Base-by-base conservation (phyloP, 1,139 yeast species). In the Candida sp. region DNA sequence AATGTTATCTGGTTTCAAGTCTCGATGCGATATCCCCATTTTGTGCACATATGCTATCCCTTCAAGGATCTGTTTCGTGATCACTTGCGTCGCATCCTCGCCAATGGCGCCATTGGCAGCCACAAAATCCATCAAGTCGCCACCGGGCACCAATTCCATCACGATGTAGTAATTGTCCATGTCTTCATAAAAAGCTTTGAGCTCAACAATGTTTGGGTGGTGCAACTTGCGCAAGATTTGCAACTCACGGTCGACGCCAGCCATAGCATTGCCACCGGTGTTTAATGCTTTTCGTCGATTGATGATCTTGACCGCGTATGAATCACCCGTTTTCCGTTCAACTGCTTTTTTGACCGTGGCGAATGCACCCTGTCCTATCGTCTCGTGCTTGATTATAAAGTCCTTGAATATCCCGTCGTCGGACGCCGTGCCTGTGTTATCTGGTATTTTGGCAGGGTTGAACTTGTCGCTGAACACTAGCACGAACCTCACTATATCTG, bases 61-160 rank as follows among this genome's bases (percentile, higher is more conserved):
- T 53, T 85, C 84, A 40, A 94, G 70, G 3, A 94, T 86, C 67
- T 94, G 99, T 57, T 83, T 83, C 1, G 96, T 81, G 22, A 94
- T 90, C 51, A 90, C 97, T 58, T 88, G 85, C 4, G 94, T 88
- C 2, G 96, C 96, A 48, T 85, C 92, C 67, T 93, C 99, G 22
- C 96, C 92, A 37, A 93, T 89, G 4, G 96, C 84, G 1, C 98
- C 98, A 67, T 90, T 88, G 2, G 93, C 90, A 0, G 96, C 94
- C 2, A 93, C 96, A 70, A 90, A 92, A 70, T 86, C 98, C 99
- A 94, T 94, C 53, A 94, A 73, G 67, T 94, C 99, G n/a, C 99
- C 99, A 7, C 98, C 98, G 0, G 96, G 87, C 22, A 94, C 96
- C 60, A 87, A 88, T 64, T 94, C 99, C 98, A 94, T 93, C 4